Evolutionary conservation across 108 stramenopile species (phyloP).

Genomic region (Nitzschia sp.): DNA sequence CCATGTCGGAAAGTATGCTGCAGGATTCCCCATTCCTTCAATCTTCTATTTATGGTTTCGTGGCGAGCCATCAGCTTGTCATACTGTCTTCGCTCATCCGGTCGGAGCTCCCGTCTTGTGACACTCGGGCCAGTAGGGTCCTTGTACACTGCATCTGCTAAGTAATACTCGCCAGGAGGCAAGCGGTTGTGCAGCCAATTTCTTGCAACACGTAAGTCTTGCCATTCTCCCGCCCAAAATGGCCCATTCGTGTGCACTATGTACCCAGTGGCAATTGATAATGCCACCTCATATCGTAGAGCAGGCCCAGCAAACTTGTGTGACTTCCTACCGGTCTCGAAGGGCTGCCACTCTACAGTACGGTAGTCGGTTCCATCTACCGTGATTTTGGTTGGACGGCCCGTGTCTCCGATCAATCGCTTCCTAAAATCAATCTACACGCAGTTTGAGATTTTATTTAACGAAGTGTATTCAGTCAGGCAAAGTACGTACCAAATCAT

Average conservation of each 20-base stretch:
- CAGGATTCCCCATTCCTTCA: slow-evolving; percentile 29
- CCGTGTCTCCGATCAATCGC: background rate
- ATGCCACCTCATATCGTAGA: slow-evolving; percentile 25
- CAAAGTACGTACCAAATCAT: too few relatives aligned
- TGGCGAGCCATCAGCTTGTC: slow-evolving; percentile 10
- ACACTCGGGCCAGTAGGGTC: background rate
- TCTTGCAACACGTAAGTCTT: slow-evolving; percentile 12
- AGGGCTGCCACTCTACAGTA: background rate
- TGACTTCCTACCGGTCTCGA: background rate
- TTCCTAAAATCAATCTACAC: slow-evolving; percentile 10
- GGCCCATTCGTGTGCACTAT: slow-evolving; percentile 36
- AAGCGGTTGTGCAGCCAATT: background rate
- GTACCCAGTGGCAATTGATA: slow-evolving; percentile 25
- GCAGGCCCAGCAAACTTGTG: slow-evolving; percentile 30
- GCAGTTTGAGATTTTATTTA: too few relatives aligned
- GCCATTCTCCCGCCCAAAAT: slow-evolving; percentile 13
- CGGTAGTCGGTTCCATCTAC: slow-evolving; percentile 24
- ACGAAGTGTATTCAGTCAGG: too few relatives aligned
- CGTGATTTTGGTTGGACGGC: background rate
- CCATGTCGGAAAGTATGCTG: slow-evolving; percentile 2
- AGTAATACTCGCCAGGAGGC: slow-evolving; percentile 1
- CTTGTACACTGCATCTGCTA: slow-evolving; percentile 25
- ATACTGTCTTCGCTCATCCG: background rate
- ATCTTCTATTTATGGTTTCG: slow-evolving; percentile 27
- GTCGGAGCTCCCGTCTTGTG: background rate